These are phyloP conservation scores for Phlebopus sp. DNA, from an alignment of 1,284 basidiomycete species.

Conservation along the genomic window DNA sequence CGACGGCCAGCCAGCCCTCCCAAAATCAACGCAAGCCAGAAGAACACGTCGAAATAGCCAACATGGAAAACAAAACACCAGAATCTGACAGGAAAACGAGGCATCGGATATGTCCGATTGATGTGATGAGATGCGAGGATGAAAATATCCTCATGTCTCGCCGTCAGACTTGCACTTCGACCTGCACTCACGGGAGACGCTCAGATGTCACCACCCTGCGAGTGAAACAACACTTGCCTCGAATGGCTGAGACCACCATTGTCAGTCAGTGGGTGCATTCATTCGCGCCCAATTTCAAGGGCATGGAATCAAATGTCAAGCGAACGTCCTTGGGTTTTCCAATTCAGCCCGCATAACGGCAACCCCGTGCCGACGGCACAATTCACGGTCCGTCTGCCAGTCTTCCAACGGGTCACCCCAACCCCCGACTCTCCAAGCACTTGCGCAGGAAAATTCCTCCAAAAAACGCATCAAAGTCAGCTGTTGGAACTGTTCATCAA, in stretches of 20 bases:
- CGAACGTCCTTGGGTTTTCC: not conserved
- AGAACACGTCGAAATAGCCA: not conserved
- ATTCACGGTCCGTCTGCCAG: not conserved
- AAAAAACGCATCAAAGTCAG: too few species aligned
- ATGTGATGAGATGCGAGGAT: not conserved
- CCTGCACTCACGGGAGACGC: too few species aligned
- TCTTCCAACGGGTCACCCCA: too few species aligned
- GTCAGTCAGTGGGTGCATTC: not conserved
- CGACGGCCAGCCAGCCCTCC: not conserved
- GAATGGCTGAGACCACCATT: too few species aligned
- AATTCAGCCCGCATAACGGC: not conserved
- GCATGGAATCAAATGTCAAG: not conserved
- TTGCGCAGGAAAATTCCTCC: too few species aligned
- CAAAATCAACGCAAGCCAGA: not conserved
- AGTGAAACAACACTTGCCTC: too few species aligned
- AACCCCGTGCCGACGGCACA: not conserved
- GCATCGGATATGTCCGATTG: not conserved
- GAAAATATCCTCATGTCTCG: not conserved
- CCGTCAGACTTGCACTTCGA: not conserved
- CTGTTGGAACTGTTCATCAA: too few species aligned
- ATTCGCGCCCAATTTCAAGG: not conserved
- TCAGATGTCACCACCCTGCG: too few species aligned
- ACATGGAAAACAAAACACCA: not conserved
- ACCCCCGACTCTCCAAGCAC: too few species aligned
- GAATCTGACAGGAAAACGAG: not conserved